phyloP scores from a whole-genome alignment of 2,329 filamentous ascomycete species.

The Talaromyces sp. region DNA sequence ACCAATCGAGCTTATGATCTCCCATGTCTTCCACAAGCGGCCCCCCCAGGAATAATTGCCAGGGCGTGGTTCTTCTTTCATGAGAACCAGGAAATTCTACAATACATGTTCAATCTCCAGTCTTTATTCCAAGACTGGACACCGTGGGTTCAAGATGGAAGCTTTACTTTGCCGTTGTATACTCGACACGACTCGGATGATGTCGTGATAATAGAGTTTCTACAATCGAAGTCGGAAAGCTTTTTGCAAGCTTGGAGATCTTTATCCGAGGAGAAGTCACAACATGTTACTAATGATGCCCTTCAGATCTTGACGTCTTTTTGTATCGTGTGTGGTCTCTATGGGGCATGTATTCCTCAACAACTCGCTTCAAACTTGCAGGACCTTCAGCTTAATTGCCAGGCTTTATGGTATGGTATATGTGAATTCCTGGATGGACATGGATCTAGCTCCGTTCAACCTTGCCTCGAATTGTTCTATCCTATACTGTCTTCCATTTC shows the following conservation, averaged over 20 bases:
- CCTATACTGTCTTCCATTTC: conserved; percentile 34
- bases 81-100: conserved; percentile 45
- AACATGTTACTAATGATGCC: conserved; percentile 53
- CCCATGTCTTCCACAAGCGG: conserved; percentile 25
- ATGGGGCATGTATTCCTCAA: conserved; percentile 39
- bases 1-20: conserved; percentile 56
- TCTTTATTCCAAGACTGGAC: conserved; percentile 21
- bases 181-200: conserved; percentile 39
- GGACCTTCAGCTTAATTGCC: conserved; percentile 31
- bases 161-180: conserved; percentile 26
- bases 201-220: conserved; percentile 47
- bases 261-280: conserved; percentile 44
- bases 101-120: conserved; percentile 53
- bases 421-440: conserved; percentile 35
- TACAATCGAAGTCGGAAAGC: conserved; percentile 49
- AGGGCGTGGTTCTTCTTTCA: conserved; percentile 46
- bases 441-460: conserved; percentile 32
- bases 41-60: conserved; percentile 33
- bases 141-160: conserved; percentile 28
- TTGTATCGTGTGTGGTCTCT: conserved; percentile 47
- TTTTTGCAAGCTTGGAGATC: conserved; percentile 50
- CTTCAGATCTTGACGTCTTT: conserved; percentile 54
- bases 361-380: conserved; percentile 33
- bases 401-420: conserved; percentile 37
- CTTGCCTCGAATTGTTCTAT: conserved; percentile 37